Base-by-base conservation (phyloP, 129 eudicot genomes). In the Solidago caesia region DNA sequence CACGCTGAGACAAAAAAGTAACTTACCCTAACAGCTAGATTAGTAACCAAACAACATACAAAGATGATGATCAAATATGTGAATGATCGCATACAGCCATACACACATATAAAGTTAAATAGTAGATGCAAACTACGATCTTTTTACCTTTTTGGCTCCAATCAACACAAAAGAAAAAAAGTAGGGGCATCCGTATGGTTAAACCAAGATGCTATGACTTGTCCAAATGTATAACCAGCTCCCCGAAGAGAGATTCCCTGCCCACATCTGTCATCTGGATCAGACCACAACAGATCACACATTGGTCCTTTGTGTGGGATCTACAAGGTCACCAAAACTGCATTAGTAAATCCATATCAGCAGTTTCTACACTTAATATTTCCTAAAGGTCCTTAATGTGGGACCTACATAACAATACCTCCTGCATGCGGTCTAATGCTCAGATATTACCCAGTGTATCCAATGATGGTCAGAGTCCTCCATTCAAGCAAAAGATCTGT, bases 161-260 rank as follows among this genome's bases (percentile, higher is more conserved):
- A 21, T 21, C 21, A 21, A 21, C 21, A 21, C 21, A 21, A 21
- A 21, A 21, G 21, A 21, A 21, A 21, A 21, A 21, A 21, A 21
- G 21, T 21, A 21, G 21, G 21, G 21, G 21, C 97, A 53, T 91
- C 89, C 16, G 96, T 91, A 73, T 91, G 96, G 84, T 91, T 91
- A 74, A 91, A 91, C 69, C 83, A 92, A 70, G 84, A 70, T 2
- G 97, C 96, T 67, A 91, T 87, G 47, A 89, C 97, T 82, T 91
- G 97, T 64, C 97, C 96, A 71, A 91, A 91, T 25, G 97, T 91
- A 77, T 91, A 91, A n/a, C 97, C 97, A 14, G 97, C 97, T 49
- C 97, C 97, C 57, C 96, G 96, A 8, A 96, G 96, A 41, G 97
- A 91, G 45, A 89, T 91, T 55, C 97, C 97, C 96, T 96, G 89